Base-by-base conservation (phyloP, 2,329 filamentous ascomycete genomes). In the Rhytidhysteron rufulum region DNA sequence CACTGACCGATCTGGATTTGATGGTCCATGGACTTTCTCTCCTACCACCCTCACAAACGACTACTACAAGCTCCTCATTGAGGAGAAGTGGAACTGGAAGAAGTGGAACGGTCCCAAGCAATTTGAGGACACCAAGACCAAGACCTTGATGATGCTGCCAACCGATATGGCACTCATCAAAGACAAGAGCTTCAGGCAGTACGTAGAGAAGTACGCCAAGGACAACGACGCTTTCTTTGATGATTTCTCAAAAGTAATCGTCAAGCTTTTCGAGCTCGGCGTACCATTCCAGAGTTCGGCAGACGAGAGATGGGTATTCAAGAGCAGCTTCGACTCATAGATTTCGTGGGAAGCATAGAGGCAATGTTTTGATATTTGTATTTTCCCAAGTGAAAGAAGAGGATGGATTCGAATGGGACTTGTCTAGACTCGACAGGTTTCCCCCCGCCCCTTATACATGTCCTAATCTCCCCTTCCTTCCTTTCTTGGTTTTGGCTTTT, bases 91-190 rank as follows among this genome's bases (percentile, higher is more conserved):
- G 93, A 74, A 80, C 62, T 87, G 80, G 86, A 95, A 83, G 93
- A 95, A 79, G 96, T 93, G 91, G 91, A 81, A 90, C 57, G 91
- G 93, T 20, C 89, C 89, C 51, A 82, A 83, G 70, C 90, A 94
- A 78, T 91, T 85, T 65, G 83, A 95, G 72, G 90, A 97, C 72
- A 86, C 86, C 73, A 80, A 75, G 61, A 88, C 84, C 59, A 90
- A 95, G 79, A 77, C 78, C 31, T 73, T 97, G 57, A 97, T 98
- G 93, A 97, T 98, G 91, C 75, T 98, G 67, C 93, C 93, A 39
- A 86, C 88, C 50, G 91, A 98, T 62, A 82, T 94, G 71, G 85
- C 85, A 41, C 75, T 97, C 41, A 72, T 95, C 60, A 80, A 90
- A 72, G 91, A 97, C 72, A 91, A 91, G 79, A 75, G 75, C 52